Percentiles rank a stretch among this genome's conserved stretches.
These are phyloP conservation scores for Solanum virginianum DNA, from an alignment of 257 asterid genomes.

Conservation along the genomic window DNA sequence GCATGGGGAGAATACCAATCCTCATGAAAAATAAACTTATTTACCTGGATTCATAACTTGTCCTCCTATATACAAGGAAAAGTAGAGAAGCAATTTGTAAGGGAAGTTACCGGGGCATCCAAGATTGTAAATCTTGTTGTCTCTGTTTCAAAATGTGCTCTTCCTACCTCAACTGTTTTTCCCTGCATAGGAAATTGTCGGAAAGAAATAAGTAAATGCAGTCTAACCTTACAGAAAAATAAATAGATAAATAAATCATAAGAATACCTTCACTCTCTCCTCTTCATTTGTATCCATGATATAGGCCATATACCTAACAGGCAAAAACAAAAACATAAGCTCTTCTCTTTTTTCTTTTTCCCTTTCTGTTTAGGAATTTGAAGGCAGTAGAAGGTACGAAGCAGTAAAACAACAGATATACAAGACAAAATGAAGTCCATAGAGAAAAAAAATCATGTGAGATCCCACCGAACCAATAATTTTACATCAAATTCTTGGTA, in stretches of 20 bases:
- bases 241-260: background rate
- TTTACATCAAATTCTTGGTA: background rate
- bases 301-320: constrained; percentile 89
- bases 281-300: constrained; percentile 99
- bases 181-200: constrained; percentile 36
- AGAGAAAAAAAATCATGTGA: background rate
- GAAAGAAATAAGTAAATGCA: background rate
- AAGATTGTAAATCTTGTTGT: constrained; percentile 84
- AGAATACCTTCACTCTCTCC: constrained; percentile 80
- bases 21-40: background rate
- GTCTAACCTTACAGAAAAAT: background rate
- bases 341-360: background rate
- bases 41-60: background rate
- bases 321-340: background rate
- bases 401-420: background rate
- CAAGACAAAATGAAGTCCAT: background rate
- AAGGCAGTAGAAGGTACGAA: background rate
- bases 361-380: background rate
- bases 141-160: constrained; percentile 98
- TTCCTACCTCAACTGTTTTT: constrained; percentile 94
- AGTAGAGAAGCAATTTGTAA: background rate
- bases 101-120: constrained; percentile 85
- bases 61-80: background rate
- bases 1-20: background rate
- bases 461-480: background rate